Evolutionary conservation across 2,329 filamentous ascomycete genomes (phyloP).

Genomic region (Purpureocillium takamizusanense): DNA sequence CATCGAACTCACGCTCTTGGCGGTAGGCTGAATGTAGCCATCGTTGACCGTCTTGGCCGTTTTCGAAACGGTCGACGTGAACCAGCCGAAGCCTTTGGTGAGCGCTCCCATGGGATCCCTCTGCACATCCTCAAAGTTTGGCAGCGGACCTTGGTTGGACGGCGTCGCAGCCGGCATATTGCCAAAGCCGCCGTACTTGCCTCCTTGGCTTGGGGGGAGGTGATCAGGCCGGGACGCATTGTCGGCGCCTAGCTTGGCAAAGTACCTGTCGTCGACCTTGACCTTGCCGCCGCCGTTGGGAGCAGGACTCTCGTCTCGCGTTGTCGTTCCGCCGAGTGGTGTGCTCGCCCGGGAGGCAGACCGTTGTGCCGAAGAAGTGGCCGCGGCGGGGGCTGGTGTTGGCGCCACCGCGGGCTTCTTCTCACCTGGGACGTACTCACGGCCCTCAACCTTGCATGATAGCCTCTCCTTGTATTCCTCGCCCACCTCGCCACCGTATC

Average conservation of each 20-base stretch:
- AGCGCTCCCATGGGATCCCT: slow-evolving; percentile 82
- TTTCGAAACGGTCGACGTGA: slow-evolving; percentile 78
- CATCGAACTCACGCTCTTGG: slow-evolving; percentile 28
- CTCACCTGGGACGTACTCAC: slow-evolving; percentile 71
- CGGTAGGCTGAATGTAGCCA: slow-evolving; percentile 84
- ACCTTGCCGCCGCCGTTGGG: slow-evolving; percentile 32
- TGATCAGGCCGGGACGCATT: slow-evolving; percentile 69
- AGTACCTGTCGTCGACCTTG: slow-evolving; percentile 78
- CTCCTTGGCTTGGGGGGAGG: slow-evolving; percentile 80
- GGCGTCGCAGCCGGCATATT: slow-evolving; percentile 55
- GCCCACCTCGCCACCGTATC: slow-evolving; percentile 81
- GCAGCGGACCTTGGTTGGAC: slow-evolving; percentile 37
- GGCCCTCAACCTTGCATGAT: slow-evolving; percentile 77
- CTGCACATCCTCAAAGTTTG: slow-evolving; percentile 79
- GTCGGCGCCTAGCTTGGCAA: slow-evolving; percentile 72
- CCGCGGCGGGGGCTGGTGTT: slow-evolving; percentile 16
- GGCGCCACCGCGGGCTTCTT: slow-evolving; percentile 35
- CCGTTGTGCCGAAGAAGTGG: slow-evolving; percentile 23
- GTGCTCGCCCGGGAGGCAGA: slow-evolving; percentile 29
- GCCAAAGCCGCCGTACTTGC: slow-evolving; percentile 87
- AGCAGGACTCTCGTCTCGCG: slow-evolving; percentile 29
- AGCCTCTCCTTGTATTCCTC: slow-evolving; percentile 94
- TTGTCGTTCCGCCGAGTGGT: slow-evolving; percentile 28
- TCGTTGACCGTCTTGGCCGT: slow-evolving; percentile 88
- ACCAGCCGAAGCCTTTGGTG: slow-evolving; percentile 91